Evolutionary conservation across 75 land plant genomes (phyloP).

Genomic region (Pseudotsuga menziesii): DNA sequence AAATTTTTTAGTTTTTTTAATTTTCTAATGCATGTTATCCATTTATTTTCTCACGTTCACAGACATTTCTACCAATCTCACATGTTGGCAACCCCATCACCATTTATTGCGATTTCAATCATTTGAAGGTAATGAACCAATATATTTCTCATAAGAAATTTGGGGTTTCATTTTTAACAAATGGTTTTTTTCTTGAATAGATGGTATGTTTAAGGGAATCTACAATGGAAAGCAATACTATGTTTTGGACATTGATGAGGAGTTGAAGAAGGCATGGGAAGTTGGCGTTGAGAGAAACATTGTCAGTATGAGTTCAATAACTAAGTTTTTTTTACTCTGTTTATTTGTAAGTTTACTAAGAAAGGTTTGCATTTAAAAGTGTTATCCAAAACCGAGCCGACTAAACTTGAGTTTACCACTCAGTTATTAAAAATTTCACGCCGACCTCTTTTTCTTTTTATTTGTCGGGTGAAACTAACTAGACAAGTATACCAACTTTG

Average conservation of each 20-base stretch:
- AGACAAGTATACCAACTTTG: no score
- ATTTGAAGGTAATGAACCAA: no score
- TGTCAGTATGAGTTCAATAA: conserved; percentile 25
- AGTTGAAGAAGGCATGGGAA: conserved; percentile 80
- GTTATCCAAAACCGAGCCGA: no score
- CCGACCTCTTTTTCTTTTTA: no score
- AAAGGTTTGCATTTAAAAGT: conserved; percentile 4
- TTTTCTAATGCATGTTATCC: background rate
- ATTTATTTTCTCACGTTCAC: background rate
- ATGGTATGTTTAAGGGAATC: conserved; percentile 93
- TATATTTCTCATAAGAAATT: background rate
- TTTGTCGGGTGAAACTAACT: no score
- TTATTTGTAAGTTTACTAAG: background rate
- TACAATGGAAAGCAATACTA: conserved; percentile 90
- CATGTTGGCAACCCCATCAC: conserved; percentile 19
- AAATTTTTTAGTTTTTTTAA: no score
- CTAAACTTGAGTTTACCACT: no score
- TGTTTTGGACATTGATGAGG: conserved; percentile 59
- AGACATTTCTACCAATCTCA: conserved; percentile 63
- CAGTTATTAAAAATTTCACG: no score
- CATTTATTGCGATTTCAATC: background rate
- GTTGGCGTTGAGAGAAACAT: conserved; percentile 92
- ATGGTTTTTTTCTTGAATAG: conserved; percentile 21
- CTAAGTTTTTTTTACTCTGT: background rate
- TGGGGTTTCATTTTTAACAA: background rate